Base-by-base conservation (phyloP, 495 filamentous ascomycete species). In the Penicillium goetzii region DNA sequence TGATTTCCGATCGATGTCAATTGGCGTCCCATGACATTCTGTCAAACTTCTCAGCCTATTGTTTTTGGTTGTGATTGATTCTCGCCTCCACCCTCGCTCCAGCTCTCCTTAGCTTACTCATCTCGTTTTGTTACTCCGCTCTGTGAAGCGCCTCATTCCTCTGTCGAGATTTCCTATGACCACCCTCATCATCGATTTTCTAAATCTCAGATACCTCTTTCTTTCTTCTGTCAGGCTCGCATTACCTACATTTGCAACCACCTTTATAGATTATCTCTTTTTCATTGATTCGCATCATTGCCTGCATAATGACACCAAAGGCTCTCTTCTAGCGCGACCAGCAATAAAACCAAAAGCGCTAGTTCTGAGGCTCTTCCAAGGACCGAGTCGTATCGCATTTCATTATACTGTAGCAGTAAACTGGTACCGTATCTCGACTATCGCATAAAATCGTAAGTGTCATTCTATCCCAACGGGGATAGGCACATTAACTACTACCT, bases 1-100 rank as follows among this genome's bases (percentile, higher is more conserved):
- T 68, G 62, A 49, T 71, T 64, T 68, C 45, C 53, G 50, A 53
- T 53, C n/a, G 36, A 36, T 60, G 30, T 49, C 12, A 55, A 7
- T 28, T 41, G 21, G 45, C 57, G 21, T 14, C 33, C 49, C 28
- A 19, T 36, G 33, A 6, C 54, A 40, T 23, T 56, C 17, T 40
- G 9, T 25, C 41, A 47, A 32, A 32, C 1, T 11, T 47, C 10
- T 10, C 53, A 53, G 30, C 19, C 12, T 54, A 36, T 21, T 30
- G 30, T 55, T 6, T 55, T 11, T n/a, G 52, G 11, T 23, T 9
- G 14, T 36, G 25, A 25, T 23, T 21, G 32, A 33, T 19, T 33
- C 10, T 34, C 26, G 57, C 57, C 50, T 47, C 55, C 49, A 67
- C 33, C 26, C 25, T 51, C 53, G 38, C 38, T 38, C 38, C 36